Evolutionary conservation across 768 basidiomycete species (phyloP).

Genomic region (Boletus rubescentipes): DNA sequence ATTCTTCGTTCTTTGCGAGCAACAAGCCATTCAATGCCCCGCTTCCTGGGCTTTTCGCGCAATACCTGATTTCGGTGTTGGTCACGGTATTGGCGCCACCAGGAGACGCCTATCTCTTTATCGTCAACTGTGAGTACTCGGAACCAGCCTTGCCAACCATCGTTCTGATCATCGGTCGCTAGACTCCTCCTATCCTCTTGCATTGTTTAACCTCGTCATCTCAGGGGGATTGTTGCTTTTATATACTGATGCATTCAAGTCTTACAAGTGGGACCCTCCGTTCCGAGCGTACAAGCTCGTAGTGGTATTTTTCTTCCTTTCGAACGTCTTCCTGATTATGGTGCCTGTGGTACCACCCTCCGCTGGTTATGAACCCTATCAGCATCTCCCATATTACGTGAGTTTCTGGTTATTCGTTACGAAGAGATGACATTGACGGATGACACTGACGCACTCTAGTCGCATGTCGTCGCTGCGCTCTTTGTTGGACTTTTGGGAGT

Average conservation of each 20-base stretch:
- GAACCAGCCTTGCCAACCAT: background rate
- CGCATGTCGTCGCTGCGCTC: slow-evolving; percentile 49
- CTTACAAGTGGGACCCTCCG: slow-evolving; percentile 62
- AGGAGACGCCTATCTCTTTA: slow-evolving; percentile 74
- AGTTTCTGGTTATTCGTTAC: slow-evolving; percentile 31
- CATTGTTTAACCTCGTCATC: slow-evolving; percentile 58
- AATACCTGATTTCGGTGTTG: slow-evolving; percentile 58
- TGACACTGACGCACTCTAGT: slow-evolving; percentile 29
- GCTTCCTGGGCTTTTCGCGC: slow-evolving; percentile 56
- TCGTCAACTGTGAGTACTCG: slow-evolving; percentile 55
- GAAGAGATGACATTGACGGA: too few species aligned
- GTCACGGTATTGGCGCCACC: slow-evolving; percentile 59
- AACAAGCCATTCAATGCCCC: slow-evolving; percentile 73
- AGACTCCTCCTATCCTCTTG: slow-evolving; percentile 60
- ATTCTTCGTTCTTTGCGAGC: slow-evolving; percentile 64
- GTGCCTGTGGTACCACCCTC: slow-evolving; percentile 65
- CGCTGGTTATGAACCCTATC: slow-evolving; percentile 50
- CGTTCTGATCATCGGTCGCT: background rate
- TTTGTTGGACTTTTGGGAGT: slow-evolving; percentile 48
- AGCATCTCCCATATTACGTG: slow-evolving; percentile 68
- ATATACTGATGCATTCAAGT: slow-evolving; percentile 43
- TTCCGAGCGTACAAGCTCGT: slow-evolving; percentile 55
- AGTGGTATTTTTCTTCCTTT: slow-evolving; percentile 56
- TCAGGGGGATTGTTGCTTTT: slow-evolving; percentile 62
- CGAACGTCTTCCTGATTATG: slow-evolving; percentile 60